A percentile compares a stretch with the other conserved stretches of the same genome.
Evolutionary conservation across 495 filamentous ascomycete species (phyloP).

Genomic region (Penicillium malachiteum): DNA sequence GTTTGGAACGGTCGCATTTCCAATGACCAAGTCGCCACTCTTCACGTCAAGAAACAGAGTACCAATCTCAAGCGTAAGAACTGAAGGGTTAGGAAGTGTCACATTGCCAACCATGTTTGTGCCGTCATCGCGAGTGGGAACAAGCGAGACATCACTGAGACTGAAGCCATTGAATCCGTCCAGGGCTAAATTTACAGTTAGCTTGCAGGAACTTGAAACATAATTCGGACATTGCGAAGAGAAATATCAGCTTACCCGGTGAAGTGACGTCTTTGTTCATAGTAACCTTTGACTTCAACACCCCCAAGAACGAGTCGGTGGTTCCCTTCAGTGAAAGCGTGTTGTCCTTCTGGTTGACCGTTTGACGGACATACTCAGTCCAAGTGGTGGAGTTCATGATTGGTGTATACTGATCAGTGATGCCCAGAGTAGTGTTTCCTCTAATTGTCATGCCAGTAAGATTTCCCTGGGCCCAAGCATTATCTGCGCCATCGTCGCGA

Average conservation of each 20-base stretch:
- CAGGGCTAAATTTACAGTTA: slow-evolving; percentile 22
- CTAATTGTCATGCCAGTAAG: slow-evolving; percentile 29
- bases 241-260: slow-evolving; percentile 25
- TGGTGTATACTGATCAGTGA: slow-evolving; percentile 21
- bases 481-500: slow-evolving; percentile 22
- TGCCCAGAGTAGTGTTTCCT: slow-evolving; percentile 37
- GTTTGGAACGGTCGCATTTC: slow-evolving; percentile 55
- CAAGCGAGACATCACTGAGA: slow-evolving; percentile 22
- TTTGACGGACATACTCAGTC: slow-evolving; percentile 34
- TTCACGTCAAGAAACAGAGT: slow-evolving; percentile 35
- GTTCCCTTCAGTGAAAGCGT: slow-evolving; percentile 29
- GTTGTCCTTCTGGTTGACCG: slow-evolving; percentile 31
- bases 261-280: slow-evolving; percentile 38
- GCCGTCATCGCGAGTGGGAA: slow-evolving; percentile 23
- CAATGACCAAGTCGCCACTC: slow-evolving; percentile 41
- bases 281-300: slow-evolving; percentile 33
- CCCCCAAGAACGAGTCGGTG: slow-evolving; percentile 37
- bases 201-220: neutral
- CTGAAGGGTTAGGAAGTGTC: slow-evolving; percentile 39
- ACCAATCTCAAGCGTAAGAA: slow-evolving; percentile 39
- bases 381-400: slow-evolving; percentile 28
- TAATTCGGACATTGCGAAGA: neutral
- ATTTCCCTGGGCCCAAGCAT: slow-evolving; percentile 26
- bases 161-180: slow-evolving; percentile 31
- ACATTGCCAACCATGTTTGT: slow-evolving; percentile 38